Evolutionary conservation across 192 early-diverging fungal genomes (phyloP).

Genomic region (Backusella mclennaniae): DNA sequence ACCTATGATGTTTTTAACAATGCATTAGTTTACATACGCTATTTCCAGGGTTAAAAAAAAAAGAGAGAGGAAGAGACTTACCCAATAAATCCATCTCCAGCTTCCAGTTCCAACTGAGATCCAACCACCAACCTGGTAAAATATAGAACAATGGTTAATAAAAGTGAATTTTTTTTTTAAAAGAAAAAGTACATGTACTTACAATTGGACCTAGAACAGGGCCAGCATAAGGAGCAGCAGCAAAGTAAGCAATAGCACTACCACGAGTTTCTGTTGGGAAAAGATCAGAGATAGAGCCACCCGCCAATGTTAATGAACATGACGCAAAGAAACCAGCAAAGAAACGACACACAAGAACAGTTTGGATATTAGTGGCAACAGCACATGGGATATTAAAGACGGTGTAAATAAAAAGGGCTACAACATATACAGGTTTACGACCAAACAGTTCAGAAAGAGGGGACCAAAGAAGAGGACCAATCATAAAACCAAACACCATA

Average conservation of each 20-base stretch:
- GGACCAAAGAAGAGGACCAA: conserved; percentile 30
- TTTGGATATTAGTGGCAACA: conserved; percentile 27
- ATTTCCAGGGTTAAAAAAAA: not conserved
- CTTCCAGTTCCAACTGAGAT: conserved; percentile 25
- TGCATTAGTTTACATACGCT: not conserved
- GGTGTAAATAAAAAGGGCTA: conserved; percentile 23
- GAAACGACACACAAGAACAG: conserved; percentile 28
- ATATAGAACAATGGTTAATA: not conserved
- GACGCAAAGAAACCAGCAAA: conserved; percentile 29
- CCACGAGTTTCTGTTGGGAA: conserved; percentile 22
- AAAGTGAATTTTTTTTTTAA: not conserved
- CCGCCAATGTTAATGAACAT: conserved; percentile 21
- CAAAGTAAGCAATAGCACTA: conserved; percentile 32
- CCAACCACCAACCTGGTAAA: conserved; percentile 22
- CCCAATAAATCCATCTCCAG: conserved; percentile 38
- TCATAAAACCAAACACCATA: conserved; percentile 30
- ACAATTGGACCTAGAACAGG: conserved; percentile 29
- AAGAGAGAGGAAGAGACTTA: not conserved
- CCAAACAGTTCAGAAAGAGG: conserved; percentile 32
- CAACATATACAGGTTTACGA: conserved; percentile 24
- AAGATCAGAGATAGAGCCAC: conserved; percentile 28
- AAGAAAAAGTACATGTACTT: not conserved
- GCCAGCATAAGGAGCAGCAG: conserved; percentile 29
- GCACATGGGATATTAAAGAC: conserved; percentile 36
- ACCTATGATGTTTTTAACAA: not conserved